Conservation (phyloP, 768 basidiomycete species). For the Russula sp. region DNA sequence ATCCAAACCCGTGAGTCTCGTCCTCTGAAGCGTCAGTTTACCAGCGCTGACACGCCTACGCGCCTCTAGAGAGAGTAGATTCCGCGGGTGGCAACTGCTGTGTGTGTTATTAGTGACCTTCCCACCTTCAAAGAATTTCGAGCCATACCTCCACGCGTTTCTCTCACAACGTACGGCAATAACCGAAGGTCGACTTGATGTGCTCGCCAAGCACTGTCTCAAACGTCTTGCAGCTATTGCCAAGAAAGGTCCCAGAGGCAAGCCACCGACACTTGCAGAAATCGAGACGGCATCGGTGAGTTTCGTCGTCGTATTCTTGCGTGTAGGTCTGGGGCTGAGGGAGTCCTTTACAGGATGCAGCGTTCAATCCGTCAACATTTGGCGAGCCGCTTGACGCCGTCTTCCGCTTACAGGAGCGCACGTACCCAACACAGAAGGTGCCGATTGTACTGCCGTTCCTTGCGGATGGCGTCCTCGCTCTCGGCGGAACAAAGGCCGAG, state of each 20-base stretch:
- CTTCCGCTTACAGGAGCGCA: conserved; percentile 76
- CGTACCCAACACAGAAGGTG: conserved; percentile 77
- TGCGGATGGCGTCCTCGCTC: conserved; percentile 82
- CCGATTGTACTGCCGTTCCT: conserved; percentile 94
- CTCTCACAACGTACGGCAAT: conserved; percentile 62
- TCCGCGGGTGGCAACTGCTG: conserved; percentile 90
- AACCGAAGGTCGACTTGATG: conserved; percentile 71
- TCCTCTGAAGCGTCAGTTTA: not conserved
- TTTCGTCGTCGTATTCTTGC: not conserved
- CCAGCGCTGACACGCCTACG: not conserved
- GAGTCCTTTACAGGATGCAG: conserved; percentile 57
- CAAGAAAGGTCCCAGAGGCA: conserved; percentile 81
- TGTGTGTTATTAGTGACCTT: conserved; percentile 90
- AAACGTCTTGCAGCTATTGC: conserved; percentile 68
- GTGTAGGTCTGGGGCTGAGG: conserved; percentile 3
- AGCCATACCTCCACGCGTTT: conserved; percentile 76
- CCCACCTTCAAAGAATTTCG: conserved; percentile 90
- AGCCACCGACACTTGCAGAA: conserved; percentile 73
- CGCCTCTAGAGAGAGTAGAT: conserved; percentile 61
- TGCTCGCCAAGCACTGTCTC: conserved; percentile 90
- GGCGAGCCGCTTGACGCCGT: conserved; percentile 85
- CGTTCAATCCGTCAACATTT: conserved; percentile 92
- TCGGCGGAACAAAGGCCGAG: conserved; percentile 79
- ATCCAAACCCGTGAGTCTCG: conserved; percentile 64
- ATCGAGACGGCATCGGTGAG: conserved; percentile 86